phyloP scores from a whole-genome alignment of 2,329 filamentous ascomycete species.

The Scytalidium lignicola region DNA sequence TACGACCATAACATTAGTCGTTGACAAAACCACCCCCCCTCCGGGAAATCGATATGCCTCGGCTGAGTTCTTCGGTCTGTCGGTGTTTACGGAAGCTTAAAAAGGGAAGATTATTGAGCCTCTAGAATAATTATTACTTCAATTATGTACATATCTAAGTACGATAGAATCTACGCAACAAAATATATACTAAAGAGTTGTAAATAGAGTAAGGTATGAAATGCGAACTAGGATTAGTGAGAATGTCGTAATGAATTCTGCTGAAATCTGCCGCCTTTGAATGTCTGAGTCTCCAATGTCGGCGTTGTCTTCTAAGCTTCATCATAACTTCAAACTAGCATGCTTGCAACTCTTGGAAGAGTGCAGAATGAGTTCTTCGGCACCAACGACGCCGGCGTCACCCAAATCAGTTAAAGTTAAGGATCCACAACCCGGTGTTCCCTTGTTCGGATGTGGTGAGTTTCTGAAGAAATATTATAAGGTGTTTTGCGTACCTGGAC shows the following conservation, averaged over 20 bases:
- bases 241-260: not conserved
- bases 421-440: constrained; percentile 50
- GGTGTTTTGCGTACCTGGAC: constrained; percentile 9
- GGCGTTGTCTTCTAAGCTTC: not conserved
- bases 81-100: no score
- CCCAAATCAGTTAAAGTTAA: constrained; percentile 45
- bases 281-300: not conserved
- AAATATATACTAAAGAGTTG: no score
- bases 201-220: no score
- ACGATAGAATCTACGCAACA: no score
- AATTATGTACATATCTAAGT: no score
- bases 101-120: no score
- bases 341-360: not conserved
- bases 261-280: not conserved
- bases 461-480: constrained; percentile 6
- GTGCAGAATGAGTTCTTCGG: constrained; percentile 22
- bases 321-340: not conserved
- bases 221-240: not conserved
- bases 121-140: no score
- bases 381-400: constrained; percentile 25
- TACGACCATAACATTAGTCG: not conserved
- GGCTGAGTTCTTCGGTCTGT: not conserved
- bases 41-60: not conserved
- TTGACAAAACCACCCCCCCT: not conserved
- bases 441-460: constrained; percentile 61